Evolutionary conservation across 164 flowering plant species (phyloP).

Genomic region (Stephania cephalantha): DNA sequence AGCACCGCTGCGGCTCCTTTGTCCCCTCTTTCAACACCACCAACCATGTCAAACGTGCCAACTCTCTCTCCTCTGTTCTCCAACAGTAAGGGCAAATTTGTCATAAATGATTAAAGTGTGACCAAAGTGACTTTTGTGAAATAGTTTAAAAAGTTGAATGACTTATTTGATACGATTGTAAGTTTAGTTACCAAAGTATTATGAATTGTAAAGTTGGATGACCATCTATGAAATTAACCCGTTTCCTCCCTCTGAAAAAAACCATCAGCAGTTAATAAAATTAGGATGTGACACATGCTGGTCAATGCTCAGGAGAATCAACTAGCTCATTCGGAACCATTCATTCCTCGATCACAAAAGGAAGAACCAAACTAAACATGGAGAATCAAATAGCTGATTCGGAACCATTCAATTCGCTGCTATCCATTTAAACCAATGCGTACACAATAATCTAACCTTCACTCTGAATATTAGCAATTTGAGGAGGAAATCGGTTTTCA

Average conservation of each 20-base stretch:
- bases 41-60: too few relatives aligned
- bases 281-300: neutral
- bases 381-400: neutral
- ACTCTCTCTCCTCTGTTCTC: too few relatives aligned
- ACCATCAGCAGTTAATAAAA: neutral
- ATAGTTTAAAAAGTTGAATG: too few relatives aligned
- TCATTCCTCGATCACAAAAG: neutral
- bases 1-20: too few relatives aligned
- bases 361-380: neutral
- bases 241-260: neutral
- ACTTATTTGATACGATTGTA: too few relatives aligned
- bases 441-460: neutral
- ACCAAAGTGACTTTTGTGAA: too few relatives aligned
- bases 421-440: neutral
- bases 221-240: too few relatives aligned
- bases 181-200: too few relatives aligned
- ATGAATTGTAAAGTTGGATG: too few relatives aligned
- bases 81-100: too few relatives aligned
- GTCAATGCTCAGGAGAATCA: neutral
- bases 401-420: neutral
- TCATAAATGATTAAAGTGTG: too few relatives aligned
- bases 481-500: neutral
- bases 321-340: neutral
- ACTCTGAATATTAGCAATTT: neutral
- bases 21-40: too few relatives aligned